These are phyloP conservation scores for Phlegmacium glaucopus DNA, from an alignment of 768 basidiomycete genomes.

Conservation along the genomic window DNA sequence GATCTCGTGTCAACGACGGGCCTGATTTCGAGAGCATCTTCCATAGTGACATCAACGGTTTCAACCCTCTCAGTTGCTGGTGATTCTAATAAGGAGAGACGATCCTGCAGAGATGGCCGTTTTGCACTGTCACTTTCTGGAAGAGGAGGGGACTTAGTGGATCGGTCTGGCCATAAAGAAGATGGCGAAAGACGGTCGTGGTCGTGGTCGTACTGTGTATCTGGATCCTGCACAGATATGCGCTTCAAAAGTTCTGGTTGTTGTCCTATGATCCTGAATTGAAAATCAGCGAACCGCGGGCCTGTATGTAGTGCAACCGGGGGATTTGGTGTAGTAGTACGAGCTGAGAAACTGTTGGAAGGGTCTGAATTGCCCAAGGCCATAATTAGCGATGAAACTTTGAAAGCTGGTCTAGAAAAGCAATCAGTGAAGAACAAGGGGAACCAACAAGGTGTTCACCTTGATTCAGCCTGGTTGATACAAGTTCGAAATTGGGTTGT, in stretches of 20 bases:
- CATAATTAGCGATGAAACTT: too few species aligned
- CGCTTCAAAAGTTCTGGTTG: slow-evolving; percentile 50
- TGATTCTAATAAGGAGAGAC: slow-evolving; percentile 6
- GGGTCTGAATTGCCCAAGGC: background rate
- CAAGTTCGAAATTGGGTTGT: too few species aligned
- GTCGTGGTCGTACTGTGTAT: slow-evolving; percentile 6
- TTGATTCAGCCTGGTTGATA: too few species aligned
- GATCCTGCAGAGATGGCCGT: background rate
- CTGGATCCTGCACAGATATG: slow-evolving; percentile 34
- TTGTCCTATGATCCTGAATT: slow-evolving; percentile 53
- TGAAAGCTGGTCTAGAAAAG: too few species aligned
- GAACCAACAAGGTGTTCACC: slow-evolving; percentile 3
- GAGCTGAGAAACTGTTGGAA: background rate
- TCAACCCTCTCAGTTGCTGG: background rate
- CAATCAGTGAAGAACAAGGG: background rate
- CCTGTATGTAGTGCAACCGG: slow-evolving; percentile 25
- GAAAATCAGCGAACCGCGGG: slow-evolving; percentile 39
- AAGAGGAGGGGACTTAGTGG: slow-evolving; percentile 7
- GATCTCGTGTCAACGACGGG: background rate
- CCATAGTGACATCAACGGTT: background rate
- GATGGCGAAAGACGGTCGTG: slow-evolving; percentile 12
- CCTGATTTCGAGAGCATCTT: background rate
- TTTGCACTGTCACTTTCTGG: background rate
- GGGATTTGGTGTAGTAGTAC: background rate
- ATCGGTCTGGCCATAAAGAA: slow-evolving; percentile 13